Percentiles rank a stretch among this genome's conserved stretches.
Conservation (phyloP, 2,329 filamentous ascomycete genomes). For the Xylariaceae sp. region DNA sequence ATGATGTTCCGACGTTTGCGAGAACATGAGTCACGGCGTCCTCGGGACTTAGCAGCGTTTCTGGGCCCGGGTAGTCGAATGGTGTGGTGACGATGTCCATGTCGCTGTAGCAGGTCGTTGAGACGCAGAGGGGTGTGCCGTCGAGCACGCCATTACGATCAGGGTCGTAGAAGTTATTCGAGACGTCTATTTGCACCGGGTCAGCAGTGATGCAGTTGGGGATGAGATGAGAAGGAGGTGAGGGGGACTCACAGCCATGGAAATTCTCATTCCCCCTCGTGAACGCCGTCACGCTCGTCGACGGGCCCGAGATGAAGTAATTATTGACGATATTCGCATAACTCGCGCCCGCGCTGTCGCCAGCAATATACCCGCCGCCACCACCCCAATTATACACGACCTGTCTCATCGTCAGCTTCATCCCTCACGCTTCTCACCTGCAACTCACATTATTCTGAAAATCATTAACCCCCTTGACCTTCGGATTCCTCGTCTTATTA, state of each 20-base stretch:
- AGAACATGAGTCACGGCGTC: slow-evolving; percentile 40
- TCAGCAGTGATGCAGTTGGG: not conserved
- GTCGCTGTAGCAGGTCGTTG: slow-evolving; percentile 42
- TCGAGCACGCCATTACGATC: slow-evolving; percentile 46
- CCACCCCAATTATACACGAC: slow-evolving; percentile 53
- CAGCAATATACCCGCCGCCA: slow-evolving; percentile 51
- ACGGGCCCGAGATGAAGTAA: slow-evolving; percentile 52
- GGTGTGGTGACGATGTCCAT: slow-evolving; percentile 39
- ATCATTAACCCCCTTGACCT: slow-evolving; percentile 52
- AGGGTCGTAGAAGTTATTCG: slow-evolving; percentile 48
- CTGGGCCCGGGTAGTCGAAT: slow-evolving; percentile 41
- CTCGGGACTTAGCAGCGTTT: slow-evolving; percentile 35
- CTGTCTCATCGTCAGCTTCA: slow-evolving; percentile 19
- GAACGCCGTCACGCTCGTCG: slow-evolving; percentile 45
- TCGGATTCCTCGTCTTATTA: slow-evolving; percentile 53
- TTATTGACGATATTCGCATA: slow-evolving; percentile 51
- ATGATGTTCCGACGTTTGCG: slow-evolving; percentile 37
- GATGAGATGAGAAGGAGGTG: not conserved
- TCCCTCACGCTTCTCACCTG: not conserved
- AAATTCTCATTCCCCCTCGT: slow-evolving; percentile 52
- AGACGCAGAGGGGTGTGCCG: slow-evolving; percentile 40
- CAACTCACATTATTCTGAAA: slow-evolving; percentile 40
- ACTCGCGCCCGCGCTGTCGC: slow-evolving; percentile 43
- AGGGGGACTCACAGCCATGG: slow-evolving; percentile 38
- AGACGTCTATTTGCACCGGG: slow-evolving; percentile 34